Percentiles rank a stretch among this genome's conserved stretches.
Evolutionary conservation across 2,329 filamentous ascomycete species (phyloP).

Genomic region (Penicillium sclerotiorum): DNA sequence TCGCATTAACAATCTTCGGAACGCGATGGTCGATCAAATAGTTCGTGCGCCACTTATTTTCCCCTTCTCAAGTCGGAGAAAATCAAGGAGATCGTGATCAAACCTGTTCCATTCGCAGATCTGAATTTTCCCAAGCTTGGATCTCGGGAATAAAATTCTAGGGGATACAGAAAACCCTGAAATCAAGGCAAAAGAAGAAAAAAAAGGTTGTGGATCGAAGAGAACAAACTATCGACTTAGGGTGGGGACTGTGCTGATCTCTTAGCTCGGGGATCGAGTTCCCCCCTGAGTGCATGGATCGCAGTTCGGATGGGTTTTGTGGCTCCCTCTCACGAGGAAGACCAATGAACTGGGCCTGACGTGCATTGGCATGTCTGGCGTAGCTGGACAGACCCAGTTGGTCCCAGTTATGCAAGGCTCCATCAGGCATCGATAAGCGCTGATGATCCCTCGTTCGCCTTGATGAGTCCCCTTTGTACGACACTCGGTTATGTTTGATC

Average conservation of each 20-base stretch:
- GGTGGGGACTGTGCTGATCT: conserved; percentile 10
- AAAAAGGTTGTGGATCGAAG: background rate
- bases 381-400: background rate
- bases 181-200: background rate
- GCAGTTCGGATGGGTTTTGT: too few relatives aligned
- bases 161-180: background rate
- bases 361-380: conserved; percentile 8
- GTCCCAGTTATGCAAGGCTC: background rate
- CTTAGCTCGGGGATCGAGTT: conserved; percentile 10
- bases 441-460: too few relatives aligned
- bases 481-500: background rate
- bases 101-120: too few relatives aligned
- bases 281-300: conserved; percentile 14
- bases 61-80: too few relatives aligned
- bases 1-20: conserved; percentile 14
- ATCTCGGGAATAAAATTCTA: too few relatives aligned
- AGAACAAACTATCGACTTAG: conserved; percentile 1
- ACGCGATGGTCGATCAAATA: conserved; percentile 24
- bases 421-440: background rate
- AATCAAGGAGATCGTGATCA: too few relatives aligned
- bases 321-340: too few relatives aligned
- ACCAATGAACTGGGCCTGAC: conserved; percentile 11
- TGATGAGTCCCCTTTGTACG: conserved; percentile 10
- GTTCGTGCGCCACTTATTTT: conserved; percentile 17
- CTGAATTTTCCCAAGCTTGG: too few relatives aligned